phyloP scores from a whole-genome alignment of 2,329 filamentous ascomycete species.

The Epicoccum nigrum region DNA sequence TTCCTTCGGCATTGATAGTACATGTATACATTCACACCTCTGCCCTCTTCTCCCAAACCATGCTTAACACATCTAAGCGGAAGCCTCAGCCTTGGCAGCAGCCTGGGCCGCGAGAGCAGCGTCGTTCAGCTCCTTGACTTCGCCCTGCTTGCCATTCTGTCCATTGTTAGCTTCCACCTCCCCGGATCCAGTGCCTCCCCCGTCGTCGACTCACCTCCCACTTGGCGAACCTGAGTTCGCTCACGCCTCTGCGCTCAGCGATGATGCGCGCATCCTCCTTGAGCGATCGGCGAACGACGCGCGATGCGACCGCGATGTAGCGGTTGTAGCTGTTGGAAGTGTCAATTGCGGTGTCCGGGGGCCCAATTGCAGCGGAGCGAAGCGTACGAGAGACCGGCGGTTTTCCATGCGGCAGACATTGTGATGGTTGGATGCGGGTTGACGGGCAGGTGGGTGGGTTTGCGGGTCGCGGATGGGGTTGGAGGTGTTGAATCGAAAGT shows the following conservation, averaged over 20 bases:
- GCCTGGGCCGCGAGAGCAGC: slow-evolving; percentile 57
- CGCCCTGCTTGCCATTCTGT: slow-evolving; percentile 96
- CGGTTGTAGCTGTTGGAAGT: slow-evolving; percentile 86
- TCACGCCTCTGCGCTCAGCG: slow-evolving; percentile 88
- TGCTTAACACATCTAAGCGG: slow-evolving; percentile 34
- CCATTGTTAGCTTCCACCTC: slow-evolving; percentile 36
- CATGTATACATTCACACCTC: slow-evolving; percentile 44
- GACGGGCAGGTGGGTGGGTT: slow-evolving; percentile 30
- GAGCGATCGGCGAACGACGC: slow-evolving; percentile 92
- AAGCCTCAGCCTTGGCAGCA: slow-evolving; percentile 45
- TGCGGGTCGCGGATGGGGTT: slow-evolving; percentile 32
- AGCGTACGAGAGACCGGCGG: slow-evolving; percentile 91
- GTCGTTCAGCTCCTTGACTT: slow-evolving; percentile 71
- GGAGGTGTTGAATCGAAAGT: slow-evolving; percentile 38
- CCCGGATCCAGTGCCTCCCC: slow-evolving; percentile 22
- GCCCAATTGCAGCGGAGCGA: slow-evolving; percentile 11
- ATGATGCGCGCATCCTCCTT: slow-evolving; percentile 90
- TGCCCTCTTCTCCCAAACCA: slow-evolving; percentile 12
- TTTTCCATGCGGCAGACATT: slow-evolving; percentile 99
- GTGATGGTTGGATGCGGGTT: slow-evolving; percentile 56
- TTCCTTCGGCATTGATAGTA: slow-evolving; percentile 41
- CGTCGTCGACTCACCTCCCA: slow-evolving; percentile 78
- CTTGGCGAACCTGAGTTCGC: slow-evolving; percentile 88
- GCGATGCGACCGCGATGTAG: slow-evolving; percentile 94
- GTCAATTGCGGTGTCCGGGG: slow-evolving; percentile 36